A percentile compares a stretch with the other conserved stretches of the same genome.
phyloP scores from a whole-genome alignment of 441 rosid genomes.

The Corymbia citriodora region DNA sequence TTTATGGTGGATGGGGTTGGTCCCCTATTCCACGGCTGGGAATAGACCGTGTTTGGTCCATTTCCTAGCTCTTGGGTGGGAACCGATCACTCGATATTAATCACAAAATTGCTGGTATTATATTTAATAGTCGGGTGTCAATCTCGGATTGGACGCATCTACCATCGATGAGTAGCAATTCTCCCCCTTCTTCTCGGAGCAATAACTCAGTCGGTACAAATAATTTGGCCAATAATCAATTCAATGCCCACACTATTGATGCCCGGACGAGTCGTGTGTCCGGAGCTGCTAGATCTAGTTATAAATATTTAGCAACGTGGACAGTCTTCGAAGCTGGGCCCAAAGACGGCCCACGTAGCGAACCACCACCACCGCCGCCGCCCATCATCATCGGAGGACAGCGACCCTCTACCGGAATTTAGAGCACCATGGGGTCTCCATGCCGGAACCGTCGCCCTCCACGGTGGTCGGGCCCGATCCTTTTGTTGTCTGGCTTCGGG shows the following conservation, averaged over 20 bases:
- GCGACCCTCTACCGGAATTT: neutral
- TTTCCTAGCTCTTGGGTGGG: too few species aligned
- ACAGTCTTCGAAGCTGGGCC: neutral
- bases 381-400: neutral
- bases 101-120: neutral
- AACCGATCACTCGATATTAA: neutral
- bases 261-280: neutral
- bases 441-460: neutral
- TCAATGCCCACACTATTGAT: neutral
- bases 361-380: neutral
- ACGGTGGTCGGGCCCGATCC: neutral
- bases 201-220: neutral
- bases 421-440: neutral
- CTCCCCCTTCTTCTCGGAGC: neutral
- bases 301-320: neutral
- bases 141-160: neutral
- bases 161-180: neutral
- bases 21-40: neutral
- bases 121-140: neutral
- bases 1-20: fast-evolving
- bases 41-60: neutral
- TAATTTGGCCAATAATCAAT: neutral
- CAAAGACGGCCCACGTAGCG: neutral
- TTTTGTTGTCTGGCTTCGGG: neutral
- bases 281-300: neutral